Base-by-base conservation (phyloP, 176 grass and related monocot species). In the bread wheat (Triticum aestivum) region DNA sequence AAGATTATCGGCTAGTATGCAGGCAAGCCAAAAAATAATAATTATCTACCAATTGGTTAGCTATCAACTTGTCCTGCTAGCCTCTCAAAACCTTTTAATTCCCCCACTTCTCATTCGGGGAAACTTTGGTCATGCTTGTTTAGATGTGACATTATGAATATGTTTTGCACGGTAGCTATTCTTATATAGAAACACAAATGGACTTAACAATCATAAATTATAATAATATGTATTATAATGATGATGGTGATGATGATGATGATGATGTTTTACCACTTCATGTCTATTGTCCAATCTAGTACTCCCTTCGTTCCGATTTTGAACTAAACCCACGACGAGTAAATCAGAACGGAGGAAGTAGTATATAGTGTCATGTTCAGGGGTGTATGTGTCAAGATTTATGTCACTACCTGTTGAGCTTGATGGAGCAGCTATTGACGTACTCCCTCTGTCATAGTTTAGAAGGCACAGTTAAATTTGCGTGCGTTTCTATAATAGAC, bases 351-450 rank as follows among this genome's bases (percentile, higher is more conserved):
- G 29, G 2, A 30, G 29, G 29, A 2, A 30, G 29, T 30, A 30
- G 29, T 30, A 30, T 30, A 30, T 45, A 49, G 37, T 54, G 33
- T 8, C 9, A 23, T 49, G 18, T 15, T 12, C 15, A 70, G 20
- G 72, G 79, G 8, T 90, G 69, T 90, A 78, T 10, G 45, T 62
- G 78, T 17, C 27, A 86, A 80, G 45, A 45, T 62, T 27, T 84
- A 41, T 84, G 29, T 61, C 72, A 62, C 65, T 89, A 75, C 83
- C 79, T 75, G 86, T 17, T 64, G 83, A 82, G 52, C 44, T 87
- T 90, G 89, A 81, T 85, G 72, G 54, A 13, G 41, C 85, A 77
- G 68, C 74, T 72, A 20, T 61, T 59, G 91, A 92, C 87, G 80
- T 87, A 27, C 27, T 27, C 27, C 27, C 27, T 27, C 27, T 1